Evolutionary conservation across 495 filamentous ascomycete species (phyloP).

Genomic region (Aspergillus cristatus): DNA sequence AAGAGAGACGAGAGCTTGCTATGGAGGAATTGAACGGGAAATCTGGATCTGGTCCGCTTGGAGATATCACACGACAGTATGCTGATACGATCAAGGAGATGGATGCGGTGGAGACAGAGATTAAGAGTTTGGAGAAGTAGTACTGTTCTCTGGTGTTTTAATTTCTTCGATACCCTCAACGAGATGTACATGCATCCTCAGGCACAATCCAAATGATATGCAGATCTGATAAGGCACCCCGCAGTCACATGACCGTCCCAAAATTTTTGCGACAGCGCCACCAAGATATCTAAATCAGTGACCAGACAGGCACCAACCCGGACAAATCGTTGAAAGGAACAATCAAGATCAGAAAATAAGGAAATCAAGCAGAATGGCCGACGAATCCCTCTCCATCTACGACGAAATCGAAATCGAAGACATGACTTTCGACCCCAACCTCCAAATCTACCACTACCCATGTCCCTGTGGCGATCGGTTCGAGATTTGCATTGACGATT

Average conservation of each 20-base stretch:
- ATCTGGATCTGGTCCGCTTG: conserved; percentile 34
- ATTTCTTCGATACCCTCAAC: background rate
- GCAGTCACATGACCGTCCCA: conserved; percentile 24
- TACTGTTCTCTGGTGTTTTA: background rate
- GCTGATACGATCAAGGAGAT: conserved; percentile 43
- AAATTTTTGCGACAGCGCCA: conserved; percentile 17
- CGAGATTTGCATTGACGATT: conserved; percentile 77
- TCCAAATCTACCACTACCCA: conserved; percentile 88
- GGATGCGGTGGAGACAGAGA: conserved; percentile 46
- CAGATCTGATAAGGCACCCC: conserved; percentile 4
- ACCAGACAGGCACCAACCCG: no score
- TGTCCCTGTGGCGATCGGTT: conserved; percentile 97
- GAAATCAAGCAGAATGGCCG: conserved; percentile 44
- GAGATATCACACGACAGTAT: conserved; percentile 54
- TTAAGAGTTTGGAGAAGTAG: conserved; percentile 39
- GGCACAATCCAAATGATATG: background rate
- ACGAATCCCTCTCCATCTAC: conserved; percentile 68
- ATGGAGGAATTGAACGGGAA: conserved; percentile 41
- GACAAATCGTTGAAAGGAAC: no score
- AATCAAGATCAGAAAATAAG: background rate
- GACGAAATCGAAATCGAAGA: conserved; percentile 99
- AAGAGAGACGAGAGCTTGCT: conserved; percentile 34
- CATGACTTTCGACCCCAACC: conserved; percentile 79
- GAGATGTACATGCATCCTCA: background rate
- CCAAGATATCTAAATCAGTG: background rate